Evolutionary conservation across 2,329 filamentous ascomycete species (phyloP), one percentile per base, ranked within the genome.

Genomic region (Mariannaea elegans): DNA sequence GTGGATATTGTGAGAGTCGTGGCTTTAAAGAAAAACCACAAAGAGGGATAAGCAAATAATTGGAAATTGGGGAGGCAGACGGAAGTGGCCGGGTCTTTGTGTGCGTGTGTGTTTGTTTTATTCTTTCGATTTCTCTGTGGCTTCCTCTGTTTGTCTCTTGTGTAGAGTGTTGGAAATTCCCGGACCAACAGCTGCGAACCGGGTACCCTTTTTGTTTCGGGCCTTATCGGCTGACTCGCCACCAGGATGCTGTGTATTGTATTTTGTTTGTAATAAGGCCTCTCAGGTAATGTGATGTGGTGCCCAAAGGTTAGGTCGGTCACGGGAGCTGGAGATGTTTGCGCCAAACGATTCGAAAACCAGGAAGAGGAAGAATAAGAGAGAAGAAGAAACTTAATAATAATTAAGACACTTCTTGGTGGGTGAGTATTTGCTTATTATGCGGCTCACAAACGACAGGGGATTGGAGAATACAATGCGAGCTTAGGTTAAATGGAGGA

Each of bases 141-240:
- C 34, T 45, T 19, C 23, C 21, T 23, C 31, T 14, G 21, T 44
- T 19, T 18, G 29, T 29, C 42, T 52, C 36, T 54, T 23, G 32
- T 36, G 10, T 5, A 5, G 32, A 36, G 41, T 23, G 16, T 27
- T 46, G 47, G 31, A 32, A 44, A 46, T 49, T 45, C 27, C 44
- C 13, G 49, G 38, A 18, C 38, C 38, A 48, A 49, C 42, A 42
- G 23, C 21, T 34, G 34, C 34, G 27, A 38, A 32, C 47, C 47
- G 24, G 50, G 44, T 50, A 54, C n/a, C 47, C 41, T 47, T 48
- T 53, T 59, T 34, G 36, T 45, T 59, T 45, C 36, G 34, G 44
- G 49, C 21, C 23, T 31, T 49, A 49, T 59, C 56, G 44, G 56
- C 56, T 59, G 56, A 59, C 49, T 53, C 49, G 49, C 49, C 49